Percentiles rank a stretch among this genome's conserved stretches.
phyloP scores from a whole-genome alignment of 2,329 filamentous ascomycete genomes.

The Alternaria alternata region DNA sequence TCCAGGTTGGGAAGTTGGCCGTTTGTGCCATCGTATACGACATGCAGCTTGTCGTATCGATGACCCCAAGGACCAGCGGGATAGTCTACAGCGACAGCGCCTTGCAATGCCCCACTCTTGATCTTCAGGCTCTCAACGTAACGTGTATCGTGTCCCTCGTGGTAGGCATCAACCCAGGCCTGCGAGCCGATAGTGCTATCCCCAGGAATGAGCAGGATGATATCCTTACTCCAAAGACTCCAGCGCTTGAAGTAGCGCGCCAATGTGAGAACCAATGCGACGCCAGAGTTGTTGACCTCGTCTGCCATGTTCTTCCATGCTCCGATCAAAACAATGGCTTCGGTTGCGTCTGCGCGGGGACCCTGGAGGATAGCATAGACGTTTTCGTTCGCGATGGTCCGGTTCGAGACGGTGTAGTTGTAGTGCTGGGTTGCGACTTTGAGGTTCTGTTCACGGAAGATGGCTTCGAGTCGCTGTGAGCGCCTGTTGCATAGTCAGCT shows the following conservation, averaged over 20 bases:
- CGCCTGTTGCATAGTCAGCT: conserved; percentile 53
- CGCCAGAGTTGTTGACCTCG: conserved; percentile 83
- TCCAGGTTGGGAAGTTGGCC: conserved; percentile 95
- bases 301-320: conserved; percentile 85
- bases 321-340: conserved; percentile 91
- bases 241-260: conserved; percentile 96
- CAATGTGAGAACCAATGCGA: conserved; percentile 84
- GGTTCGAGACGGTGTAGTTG: conserved; percentile 80
- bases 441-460: conserved; percentile 80
- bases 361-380: conserved; percentile 93
- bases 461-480: conserved; percentile 75
- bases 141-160: conserved; percentile 80
- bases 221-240: conserved; percentile 99
- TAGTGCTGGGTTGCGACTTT: conserved; percentile 91
- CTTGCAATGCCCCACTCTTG: conserved; percentile 93
- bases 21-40: conserved; percentile 95
- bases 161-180: conserved; percentile 97
- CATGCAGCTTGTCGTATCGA: conserved; percentile 85
- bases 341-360: conserved; percentile 92
- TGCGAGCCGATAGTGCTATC: conserved; percentile 91
- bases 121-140: conserved; percentile 79
- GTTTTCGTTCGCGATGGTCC: conserved; percentile 81
- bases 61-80: conserved; percentile 73
- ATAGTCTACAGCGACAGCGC: conserved; percentile 92
- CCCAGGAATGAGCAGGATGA: conserved; percentile 87